These are phyloP conservation scores for Nakazawaea peltata DNA, from an alignment of 805 yeast genomes.

Conservation along the genomic window DNA sequence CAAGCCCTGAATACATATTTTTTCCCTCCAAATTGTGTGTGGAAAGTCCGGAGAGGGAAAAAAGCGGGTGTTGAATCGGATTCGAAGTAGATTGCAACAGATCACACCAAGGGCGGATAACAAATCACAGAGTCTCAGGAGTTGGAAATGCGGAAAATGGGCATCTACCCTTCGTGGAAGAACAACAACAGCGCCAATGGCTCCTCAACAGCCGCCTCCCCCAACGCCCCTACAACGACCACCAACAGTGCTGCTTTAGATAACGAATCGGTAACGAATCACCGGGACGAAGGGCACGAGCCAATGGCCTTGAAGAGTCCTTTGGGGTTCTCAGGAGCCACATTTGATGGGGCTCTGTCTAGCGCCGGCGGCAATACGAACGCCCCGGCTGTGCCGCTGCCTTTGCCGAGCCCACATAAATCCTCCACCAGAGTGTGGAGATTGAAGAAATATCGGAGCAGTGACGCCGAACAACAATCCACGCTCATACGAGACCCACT, in stretches of 20 bases:
- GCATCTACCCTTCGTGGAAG: too few relatives aligned
- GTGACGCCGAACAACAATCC: constrained; percentile 25
- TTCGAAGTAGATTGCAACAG: too few relatives aligned
- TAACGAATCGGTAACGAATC: too few relatives aligned
- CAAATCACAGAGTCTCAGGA: too few relatives aligned
- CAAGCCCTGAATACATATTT: too few relatives aligned
- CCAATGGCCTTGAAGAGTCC: constrained; percentile 3
- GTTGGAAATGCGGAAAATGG: too few relatives aligned
- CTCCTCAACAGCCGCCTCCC: too few relatives aligned
- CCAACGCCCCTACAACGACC: too few relatives aligned
- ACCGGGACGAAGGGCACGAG: too few relatives aligned
- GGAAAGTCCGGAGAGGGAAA: not conserved
- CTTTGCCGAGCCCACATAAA: not conserved
- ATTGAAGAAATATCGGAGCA: constrained; percentile 21
- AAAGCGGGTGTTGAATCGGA: not conserved
- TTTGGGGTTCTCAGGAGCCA: not conserved
- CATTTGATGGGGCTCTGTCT: not conserved
- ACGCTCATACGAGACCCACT: constrained; percentile 16
- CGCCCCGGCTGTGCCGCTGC: not conserved
- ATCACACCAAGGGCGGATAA: too few relatives aligned
- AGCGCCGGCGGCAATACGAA: not conserved
- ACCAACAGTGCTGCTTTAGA: too few relatives aligned
- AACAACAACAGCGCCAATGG: too few relatives aligned
- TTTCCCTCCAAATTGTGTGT: not conserved
- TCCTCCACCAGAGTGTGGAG: constrained; percentile 17